Conservation (phyloP, 208 protist genomes). For the Leishmania tropica region DNA sequence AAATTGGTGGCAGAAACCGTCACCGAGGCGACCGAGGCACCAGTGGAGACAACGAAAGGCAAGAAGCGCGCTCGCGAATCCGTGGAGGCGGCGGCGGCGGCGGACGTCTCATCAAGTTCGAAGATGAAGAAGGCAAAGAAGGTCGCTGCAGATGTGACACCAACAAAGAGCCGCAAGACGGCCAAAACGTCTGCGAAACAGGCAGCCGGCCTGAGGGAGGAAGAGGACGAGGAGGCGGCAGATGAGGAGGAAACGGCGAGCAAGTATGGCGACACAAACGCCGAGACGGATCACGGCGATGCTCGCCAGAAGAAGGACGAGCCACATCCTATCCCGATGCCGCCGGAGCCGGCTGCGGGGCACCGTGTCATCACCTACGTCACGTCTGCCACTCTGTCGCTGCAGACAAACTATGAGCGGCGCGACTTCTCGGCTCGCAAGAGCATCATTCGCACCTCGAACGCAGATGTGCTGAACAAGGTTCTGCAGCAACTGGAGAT, state of each 20-base stretch:
- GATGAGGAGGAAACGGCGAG: slow-evolving; percentile 25
- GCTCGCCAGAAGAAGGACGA: slow-evolving; percentile 47
- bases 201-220: background rate
- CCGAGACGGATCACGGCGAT: slow-evolving; percentile 13
- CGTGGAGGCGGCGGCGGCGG: background rate
- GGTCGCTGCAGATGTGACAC: background rate
- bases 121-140: slow-evolving; percentile 17
- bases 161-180: slow-evolving; percentile 32
- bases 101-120: background rate
- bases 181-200: slow-evolving; percentile 1
- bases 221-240: slow-evolving; percentile 16
- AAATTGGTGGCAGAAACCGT: background rate
- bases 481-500: slow-evolving; percentile 77
- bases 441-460: slow-evolving; percentile 81
- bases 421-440: slow-evolving; percentile 71
- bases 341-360: slow-evolving; percentile 54
- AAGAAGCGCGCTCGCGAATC: slow-evolving; percentile 15
- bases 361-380: slow-evolving; percentile 85
- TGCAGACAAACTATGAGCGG: slow-evolving; percentile 89
- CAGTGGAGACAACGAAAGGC: slow-evolving; percentile 7
- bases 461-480: slow-evolving; percentile 74
- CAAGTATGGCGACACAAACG: slow-evolving; percentile 7
- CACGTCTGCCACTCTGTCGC: slow-evolving; percentile 91
- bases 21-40: background rate
- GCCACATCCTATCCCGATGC: slow-evolving; percentile 80